Evolutionary conservation across 371 early-diverging fungal genomes (phyloP), one percentile per base, ranked within the genome.

Genomic region (Nematocida minor): DNA sequence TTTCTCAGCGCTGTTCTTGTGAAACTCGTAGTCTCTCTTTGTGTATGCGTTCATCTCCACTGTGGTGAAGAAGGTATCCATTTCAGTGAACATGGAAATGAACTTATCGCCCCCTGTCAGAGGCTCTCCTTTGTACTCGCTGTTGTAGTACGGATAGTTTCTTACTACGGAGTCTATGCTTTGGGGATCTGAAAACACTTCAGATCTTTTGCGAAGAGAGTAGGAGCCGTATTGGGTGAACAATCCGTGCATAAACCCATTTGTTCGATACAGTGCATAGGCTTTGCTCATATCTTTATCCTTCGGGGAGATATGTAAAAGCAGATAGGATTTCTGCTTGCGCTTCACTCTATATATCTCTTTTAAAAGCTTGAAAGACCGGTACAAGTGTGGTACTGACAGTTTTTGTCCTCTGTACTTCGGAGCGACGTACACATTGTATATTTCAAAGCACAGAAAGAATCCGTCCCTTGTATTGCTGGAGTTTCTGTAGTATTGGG

Each of bases 201-300:
- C 77, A n/a, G 42, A 64, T 22, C 38, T 41, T 22, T 62, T 51
- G n/a, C 49, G 46, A 41, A 46, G 51, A 9, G 40, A 57, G 36
- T 38, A 31, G 9, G 66, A 49, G 20, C 77, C 77, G 22, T 47
- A 16, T 20, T 25, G 16, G 16, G 64, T 60, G 22, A 60, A 74
- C 16, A 31, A 18, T 41, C 66, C 77, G 2, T 48, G n/a, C 9
- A 55, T 36, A 53, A 74, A 74, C n/a, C 77, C 77, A 41, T 25
- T 20, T 20, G 66, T 74, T 31, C 77, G 41, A 4, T 74, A 74
- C 9, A 74, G 60, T 9, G 77, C 63, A 53, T 62, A 74, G 1
- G 63, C 77, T 4, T 41, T 55, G 31, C 27, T 41, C 77, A 74
- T 74, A 29, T 38, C 31, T 38, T 27, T 51, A 34, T 74, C 77